These are phyloP conservation scores for Candida insectorum DNA, from an alignment of 805 yeast genomes.

Conservation along the genomic window DNA sequence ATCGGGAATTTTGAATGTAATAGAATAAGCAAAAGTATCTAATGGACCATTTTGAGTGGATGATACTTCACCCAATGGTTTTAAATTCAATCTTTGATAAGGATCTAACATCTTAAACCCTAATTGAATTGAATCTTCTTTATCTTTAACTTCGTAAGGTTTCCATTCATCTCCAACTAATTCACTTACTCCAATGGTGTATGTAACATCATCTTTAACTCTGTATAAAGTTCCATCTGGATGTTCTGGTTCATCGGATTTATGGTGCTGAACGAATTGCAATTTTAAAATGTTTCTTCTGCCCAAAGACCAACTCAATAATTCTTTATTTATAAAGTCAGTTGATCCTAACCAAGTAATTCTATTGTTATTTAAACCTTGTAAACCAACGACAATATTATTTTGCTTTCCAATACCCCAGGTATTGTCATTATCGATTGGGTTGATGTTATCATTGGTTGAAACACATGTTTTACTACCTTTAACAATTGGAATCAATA, in stretches of 20 bases:
- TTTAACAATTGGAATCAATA: constrained; percentile 64
- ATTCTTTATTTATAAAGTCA: constrained; percentile 40
- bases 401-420: constrained; percentile 87
- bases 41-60: constrained; percentile 30
- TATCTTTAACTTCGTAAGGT: constrained; percentile 46
- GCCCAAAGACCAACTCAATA: constrained; percentile 68
- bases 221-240: constrained; percentile 52
- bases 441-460: constrained; percentile 37
- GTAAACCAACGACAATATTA: constrained; percentile 71
- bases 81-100: constrained; percentile 75
- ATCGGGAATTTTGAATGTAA: constrained; percentile 77
- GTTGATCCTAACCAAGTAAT: constrained; percentile 76
- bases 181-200: constrained; percentile 47
- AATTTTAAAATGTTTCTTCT: constrained; percentile 61
- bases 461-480: constrained; percentile 68
- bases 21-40: constrained; percentile 46
- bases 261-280: constrained; percentile 52
- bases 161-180: constrained; percentile 56
- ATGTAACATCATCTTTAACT: constrained; percentile 68
- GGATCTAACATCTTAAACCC: constrained; percentile 93
- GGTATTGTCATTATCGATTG: constrained; percentile 43
- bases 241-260: constrained; percentile 43
- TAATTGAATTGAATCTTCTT: constrained; percentile 65
- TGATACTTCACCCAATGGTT: constrained; percentile 37
- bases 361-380: constrained; percentile 76